A percentile compares a stretch with the other conserved stretches of the same genome.
These are phyloP conservation scores for Biscogniauxia sp. DNA, from an alignment of 2,329 filamentous ascomycete genomes.

Conservation along the genomic window DNA sequence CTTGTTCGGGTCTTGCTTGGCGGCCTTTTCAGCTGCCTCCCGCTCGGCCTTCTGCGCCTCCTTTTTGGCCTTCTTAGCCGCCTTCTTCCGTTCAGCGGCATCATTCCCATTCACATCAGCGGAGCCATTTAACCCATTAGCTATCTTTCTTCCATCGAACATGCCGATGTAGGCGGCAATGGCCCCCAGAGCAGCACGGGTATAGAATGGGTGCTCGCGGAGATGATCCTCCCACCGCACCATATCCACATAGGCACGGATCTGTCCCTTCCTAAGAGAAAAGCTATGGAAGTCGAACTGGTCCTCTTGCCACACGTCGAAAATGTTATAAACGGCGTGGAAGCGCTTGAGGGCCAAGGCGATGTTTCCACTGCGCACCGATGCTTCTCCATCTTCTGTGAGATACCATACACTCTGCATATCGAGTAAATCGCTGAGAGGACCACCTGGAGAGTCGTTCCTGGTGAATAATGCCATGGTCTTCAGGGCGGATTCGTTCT, in stretches of 20 bases:
- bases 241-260: conserved; percentile 94
- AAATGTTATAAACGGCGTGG: conserved; percentile 84
- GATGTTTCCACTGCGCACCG: conserved; percentile 75
- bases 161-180: conserved; percentile 78
- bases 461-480: conserved; percentile 94
- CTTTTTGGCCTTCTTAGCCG: conserved; percentile 84
- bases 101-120: conserved; percentile 49
- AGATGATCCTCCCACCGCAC: conserved; percentile 91
- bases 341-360: conserved; percentile 91
- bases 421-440: conserved; percentile 86
- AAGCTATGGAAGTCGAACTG: conserved; percentile 99
- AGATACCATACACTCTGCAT: conserved; percentile 99
- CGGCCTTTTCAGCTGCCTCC: conserved; percentile 73
- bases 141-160: conserved; percentile 68
- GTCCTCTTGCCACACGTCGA: conserved; percentile 96
- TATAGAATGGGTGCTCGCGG: conserved; percentile 90
- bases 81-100: conserved; percentile 76
- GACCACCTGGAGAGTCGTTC: conserved; percentile 83
- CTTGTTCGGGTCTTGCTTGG: conserved; percentile 83
- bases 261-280: conserved; percentile 93
- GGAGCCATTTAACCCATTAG: conserved; percentile 60
- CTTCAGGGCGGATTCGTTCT: conserved; percentile 80
- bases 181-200: conserved; percentile 76
- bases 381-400: conserved; percentile 90
- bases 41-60: conserved; percentile 72